These are phyloP conservation scores for Elsinoe ampelina DNA, from an alignment of 2,329 filamentous ascomycete species.

Conservation along the genomic window DNA sequence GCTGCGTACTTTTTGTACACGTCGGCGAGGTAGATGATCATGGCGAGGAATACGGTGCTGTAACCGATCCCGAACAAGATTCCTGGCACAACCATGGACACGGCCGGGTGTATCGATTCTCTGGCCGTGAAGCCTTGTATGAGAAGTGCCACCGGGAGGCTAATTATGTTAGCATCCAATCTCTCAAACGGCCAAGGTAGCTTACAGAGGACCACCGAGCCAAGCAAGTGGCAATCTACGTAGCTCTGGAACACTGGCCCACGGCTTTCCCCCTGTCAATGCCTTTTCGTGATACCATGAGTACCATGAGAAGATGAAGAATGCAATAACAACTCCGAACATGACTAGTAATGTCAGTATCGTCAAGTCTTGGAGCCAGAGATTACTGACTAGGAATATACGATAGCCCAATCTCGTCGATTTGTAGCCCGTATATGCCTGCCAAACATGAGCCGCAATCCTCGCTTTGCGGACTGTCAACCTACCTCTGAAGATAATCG, in stretches of 20 bases:
- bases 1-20: conserved; percentile 3
- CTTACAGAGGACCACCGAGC: not conserved
- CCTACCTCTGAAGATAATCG: conserved; percentile 31
- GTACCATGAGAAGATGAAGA: not conserved
- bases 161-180: not conserved
- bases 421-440: not conserved
- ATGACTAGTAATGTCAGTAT: not conserved
- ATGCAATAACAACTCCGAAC: not conserved
- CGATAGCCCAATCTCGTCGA: not conserved
- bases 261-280: not conserved
- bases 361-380: not conserved
- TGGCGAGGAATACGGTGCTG: not conserved
- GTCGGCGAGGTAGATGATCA: conserved; percentile 1
- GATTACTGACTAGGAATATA: not conserved
- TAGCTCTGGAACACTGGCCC: not conserved
- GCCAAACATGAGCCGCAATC: not conserved
- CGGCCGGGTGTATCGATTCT: not conserved
- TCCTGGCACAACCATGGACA: not conserved
- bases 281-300: not conserved
- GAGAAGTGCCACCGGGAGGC: not conserved
- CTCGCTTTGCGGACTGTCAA: too few species aligned
- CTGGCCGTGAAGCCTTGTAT: not conserved
- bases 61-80: conserved; percentile 12
- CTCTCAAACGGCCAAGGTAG: not conserved
- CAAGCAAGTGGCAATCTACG: not conserved